phyloP scores from a whole-genome alignment of 179 eudicot species.

The Spinacia oleracea region DNA sequence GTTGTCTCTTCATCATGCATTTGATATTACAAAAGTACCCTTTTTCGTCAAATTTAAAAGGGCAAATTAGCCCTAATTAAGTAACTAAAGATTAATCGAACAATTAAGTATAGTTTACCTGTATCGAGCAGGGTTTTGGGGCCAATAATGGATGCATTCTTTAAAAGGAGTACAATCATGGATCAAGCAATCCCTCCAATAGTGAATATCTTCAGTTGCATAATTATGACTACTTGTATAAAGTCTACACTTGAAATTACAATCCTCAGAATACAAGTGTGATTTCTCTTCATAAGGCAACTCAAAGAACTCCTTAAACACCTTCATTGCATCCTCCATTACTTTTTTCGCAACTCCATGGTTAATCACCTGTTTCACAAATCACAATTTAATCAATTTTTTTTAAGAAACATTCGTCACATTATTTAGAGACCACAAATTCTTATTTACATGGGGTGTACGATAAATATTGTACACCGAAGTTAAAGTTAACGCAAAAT shows the following conservation, averaged over 20 bases:
- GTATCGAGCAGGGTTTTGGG: conserved; percentile 43
- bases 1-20: too few relatives aligned
- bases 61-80: too few relatives aligned
- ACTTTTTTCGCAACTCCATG: conserved; percentile 18
- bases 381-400: too few relatives aligned
- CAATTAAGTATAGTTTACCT: conserved; percentile 26
- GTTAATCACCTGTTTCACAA: conserved; percentile 20
- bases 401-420: too few relatives aligned
- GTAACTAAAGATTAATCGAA: too few relatives aligned
- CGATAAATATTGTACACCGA: too few relatives aligned
- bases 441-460: too few relatives aligned
- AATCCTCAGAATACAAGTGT: conserved; percentile 17
- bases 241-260: conserved; percentile 12
- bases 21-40: too few relatives aligned
- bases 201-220: conserved; percentile 32
- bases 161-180: conserved; percentile 41
- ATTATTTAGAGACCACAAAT: too few relatives aligned
- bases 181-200: conserved; percentile 44
- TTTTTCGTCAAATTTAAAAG: too few relatives aligned
- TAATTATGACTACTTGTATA: conserved; percentile 34
- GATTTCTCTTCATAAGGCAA: conserved; percentile 28
- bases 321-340: conserved; percentile 13
- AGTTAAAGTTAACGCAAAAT: too few relatives aligned
- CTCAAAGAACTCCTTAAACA: conserved; percentile 27
- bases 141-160: conserved; percentile 42